phyloP scores from a whole-genome alignment of 805 yeast species.

The Clavispora santaluciae region DNA sequence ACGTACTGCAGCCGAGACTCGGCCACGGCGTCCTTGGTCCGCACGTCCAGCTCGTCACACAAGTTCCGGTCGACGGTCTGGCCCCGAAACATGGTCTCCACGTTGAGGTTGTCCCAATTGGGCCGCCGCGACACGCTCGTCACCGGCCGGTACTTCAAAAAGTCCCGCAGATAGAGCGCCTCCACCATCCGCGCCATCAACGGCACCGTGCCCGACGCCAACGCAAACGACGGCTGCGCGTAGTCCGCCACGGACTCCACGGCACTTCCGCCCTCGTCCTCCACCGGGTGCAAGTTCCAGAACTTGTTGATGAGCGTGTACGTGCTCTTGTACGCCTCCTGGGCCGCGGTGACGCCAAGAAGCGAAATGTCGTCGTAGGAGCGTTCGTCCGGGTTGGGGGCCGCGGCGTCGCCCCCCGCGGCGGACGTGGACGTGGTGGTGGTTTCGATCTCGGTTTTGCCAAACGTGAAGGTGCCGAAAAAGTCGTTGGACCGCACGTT shows the following conservation, averaged over 20 bases:
- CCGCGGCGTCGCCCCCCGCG: not conserved
- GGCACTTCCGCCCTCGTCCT: constrained; percentile 19
- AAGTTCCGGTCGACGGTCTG: constrained; percentile 35
- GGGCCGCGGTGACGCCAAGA: constrained; percentile 30
- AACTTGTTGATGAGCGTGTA: constrained; percentile 37
- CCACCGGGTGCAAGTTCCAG: constrained; percentile 46
- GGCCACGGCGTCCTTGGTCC: constrained; percentile 4
- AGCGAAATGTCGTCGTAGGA: constrained; percentile 12
- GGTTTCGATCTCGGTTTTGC: constrained; percentile 10
- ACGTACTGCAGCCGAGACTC: constrained; percentile 19
- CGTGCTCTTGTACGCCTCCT: constrained; percentile 24
- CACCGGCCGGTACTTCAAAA: constrained; percentile 38
- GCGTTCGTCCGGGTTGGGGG: constrained; percentile 9
- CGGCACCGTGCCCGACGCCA: constrained; percentile 79
- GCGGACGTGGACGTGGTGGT: constrained; percentile 9
- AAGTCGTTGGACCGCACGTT: constrained; percentile 18
- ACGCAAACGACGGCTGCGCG: constrained; percentile 53
- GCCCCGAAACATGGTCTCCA: constrained; percentile 40
- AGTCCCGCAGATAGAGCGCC: constrained; percentile 55
- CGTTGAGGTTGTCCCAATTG: constrained; percentile 41
- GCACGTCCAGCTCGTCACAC: constrained; percentile 21
- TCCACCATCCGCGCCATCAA: constrained; percentile 65
- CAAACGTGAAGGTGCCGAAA: constrained; percentile 18
- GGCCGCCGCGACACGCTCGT: constrained; percentile 33
- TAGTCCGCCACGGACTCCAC: constrained; percentile 27